phyloP scores from a whole-genome alignment of 2,329 filamentous ascomycete species.

The Alternaria alternata region DNA sequence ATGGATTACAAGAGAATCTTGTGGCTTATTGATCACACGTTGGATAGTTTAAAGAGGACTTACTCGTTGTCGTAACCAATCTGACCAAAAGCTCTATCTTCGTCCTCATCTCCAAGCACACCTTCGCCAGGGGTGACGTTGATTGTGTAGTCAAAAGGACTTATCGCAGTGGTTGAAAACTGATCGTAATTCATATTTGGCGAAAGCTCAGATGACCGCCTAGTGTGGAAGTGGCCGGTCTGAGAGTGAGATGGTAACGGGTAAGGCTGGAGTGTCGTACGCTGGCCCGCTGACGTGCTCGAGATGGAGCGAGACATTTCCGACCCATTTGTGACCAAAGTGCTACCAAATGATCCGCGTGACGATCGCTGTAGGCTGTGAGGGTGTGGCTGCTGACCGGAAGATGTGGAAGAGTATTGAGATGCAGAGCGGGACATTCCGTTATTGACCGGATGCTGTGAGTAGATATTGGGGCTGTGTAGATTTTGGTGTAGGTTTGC shows the following conservation, averaged over 20 bases:
- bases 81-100: not conserved
- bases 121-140: not conserved
- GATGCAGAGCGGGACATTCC: slow-evolving; percentile 23
- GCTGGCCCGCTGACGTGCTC: slow-evolving; percentile 1
- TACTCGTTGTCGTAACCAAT: slow-evolving; percentile 9
- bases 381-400: slow-evolving; percentile 4
- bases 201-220: not conserved
- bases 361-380: not conserved
- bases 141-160: slow-evolving; percentile 3
- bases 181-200: not conserved
- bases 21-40: slow-evolving; percentile 7
- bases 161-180: not conserved
- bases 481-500: slow-evolving; percentile 4
- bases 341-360: slow-evolving; percentile 3
- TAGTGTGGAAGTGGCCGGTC: not conserved
- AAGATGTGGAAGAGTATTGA: slow-evolving; percentile 17
- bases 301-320: slow-evolving; percentile 22
- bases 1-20: not conserved
- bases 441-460: slow-evolving; percentile 12
- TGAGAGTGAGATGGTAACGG: not conserved
- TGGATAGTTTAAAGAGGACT: slow-evolving; percentile 14
- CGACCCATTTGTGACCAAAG: not conserved
- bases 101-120: not conserved
- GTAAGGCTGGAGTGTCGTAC: not conserved
- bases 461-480: slow-evolving; percentile 3